Evolutionary conservation across 305 asterid species (phyloP), one percentile per base, ranked within the genome.

Genomic region (Fraxinus dipetala): DNA sequence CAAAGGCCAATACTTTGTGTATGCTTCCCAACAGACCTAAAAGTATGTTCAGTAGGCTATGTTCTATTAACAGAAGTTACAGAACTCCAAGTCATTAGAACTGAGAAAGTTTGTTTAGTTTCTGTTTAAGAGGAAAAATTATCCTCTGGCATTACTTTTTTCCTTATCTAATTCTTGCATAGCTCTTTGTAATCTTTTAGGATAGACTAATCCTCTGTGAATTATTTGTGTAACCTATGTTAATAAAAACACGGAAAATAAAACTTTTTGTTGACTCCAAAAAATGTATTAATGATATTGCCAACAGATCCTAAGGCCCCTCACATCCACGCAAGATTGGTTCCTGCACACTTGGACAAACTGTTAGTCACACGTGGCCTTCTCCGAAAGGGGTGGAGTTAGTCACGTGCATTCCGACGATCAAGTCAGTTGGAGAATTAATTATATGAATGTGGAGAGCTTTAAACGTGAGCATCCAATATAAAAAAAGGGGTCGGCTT

Each of bases 21-120:
- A 61, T 80, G 81, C 63, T 86, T 72, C 88, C 89, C 7, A 82
- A 86, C 80, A 83, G 89, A 77, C 90, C 92, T 5, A 87, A 80
- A 81, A 81, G 79, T 34, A 90, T 95, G 96, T 73, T 95, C 74
- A 90, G 97, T 82, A 95, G 90, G 90, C 82, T 95, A 87, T 95
- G 97, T 96, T 89, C 96, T 0, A 87, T 83, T 79, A 90, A 78
- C 84, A 93, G 87, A 83, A 89, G 43, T 36, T 36, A 36, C 43
- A 36, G 43, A 36, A 36, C 85, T 78, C 84, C 86, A 75, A 87
- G 83, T 72, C 90, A 91, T 79, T 91, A 89, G 89, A 92, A 85
- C 81, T 89, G 89, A 86, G 77, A 75, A 40, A 86, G 80, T 1
- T 70, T 85, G 70, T 40, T 75, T 82, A 31, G 4, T 18, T 81